phyloP scores from a whole-genome alignment of 2,329 filamentous ascomycete genomes.

The Aspergillus fumigatiaffinis region DNA sequence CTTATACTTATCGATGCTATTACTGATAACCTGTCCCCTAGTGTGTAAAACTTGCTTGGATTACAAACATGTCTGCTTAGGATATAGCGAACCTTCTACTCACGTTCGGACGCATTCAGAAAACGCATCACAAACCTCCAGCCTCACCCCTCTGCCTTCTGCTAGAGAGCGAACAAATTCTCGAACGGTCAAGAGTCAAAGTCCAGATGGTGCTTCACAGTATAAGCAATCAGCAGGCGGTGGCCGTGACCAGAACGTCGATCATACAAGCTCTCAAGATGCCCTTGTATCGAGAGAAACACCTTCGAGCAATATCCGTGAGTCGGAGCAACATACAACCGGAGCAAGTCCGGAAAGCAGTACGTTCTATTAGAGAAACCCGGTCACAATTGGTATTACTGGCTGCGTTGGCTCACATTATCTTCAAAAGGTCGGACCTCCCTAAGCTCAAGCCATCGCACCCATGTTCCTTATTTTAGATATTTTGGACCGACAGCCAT shows the following conservation, averaged over 20 bases:
- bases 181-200: constrained; percentile 23
- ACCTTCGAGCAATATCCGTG: constrained; percentile 17
- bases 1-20: neutral
- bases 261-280: constrained; percentile 14
- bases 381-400: neutral
- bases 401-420: constrained; percentile 5
- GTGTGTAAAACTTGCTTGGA: constrained; percentile 68
- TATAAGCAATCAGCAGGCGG: constrained; percentile 4
- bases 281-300: constrained; percentile 11
- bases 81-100: constrained; percentile 54
- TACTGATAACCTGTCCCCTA: constrained; percentile 4
- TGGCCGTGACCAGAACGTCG: constrained; percentile 12
- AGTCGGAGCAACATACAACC: constrained; percentile 20
- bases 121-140: constrained; percentile 21
- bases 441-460: constrained; percentile 33
- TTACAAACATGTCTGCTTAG: constrained; percentile 65
- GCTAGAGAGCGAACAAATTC: constrained; percentile 15
- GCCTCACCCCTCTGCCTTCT: constrained; percentile 13
- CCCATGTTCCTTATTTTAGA: constrained; percentile 74
- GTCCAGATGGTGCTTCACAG: constrained; percentile 21
- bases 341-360: constrained; percentile 37
- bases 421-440: constrained; percentile 32
- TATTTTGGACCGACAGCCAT: constrained; percentile 91
- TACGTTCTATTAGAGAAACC: constrained; percentile 16
- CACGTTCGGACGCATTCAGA: constrained; percentile 32